phyloP scores from a whole-genome alignment of 768 basidiomycete species.

The Lactarius deliciosus region DNA sequence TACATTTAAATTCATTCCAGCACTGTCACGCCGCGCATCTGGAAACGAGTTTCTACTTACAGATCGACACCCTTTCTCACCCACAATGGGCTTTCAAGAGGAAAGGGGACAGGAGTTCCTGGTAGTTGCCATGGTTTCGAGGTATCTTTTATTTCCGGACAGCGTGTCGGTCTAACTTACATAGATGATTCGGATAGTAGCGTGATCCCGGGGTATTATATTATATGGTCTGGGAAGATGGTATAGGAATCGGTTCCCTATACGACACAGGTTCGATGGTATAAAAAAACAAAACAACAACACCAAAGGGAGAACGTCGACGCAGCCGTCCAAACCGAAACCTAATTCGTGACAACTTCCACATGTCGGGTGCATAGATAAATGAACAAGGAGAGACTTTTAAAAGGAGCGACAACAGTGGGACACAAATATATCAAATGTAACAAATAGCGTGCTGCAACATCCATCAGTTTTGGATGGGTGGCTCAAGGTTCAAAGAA shows the following conservation, averaged over 20 bases:
- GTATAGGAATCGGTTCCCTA: neutral
- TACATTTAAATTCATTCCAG: conserved; percentile 28
- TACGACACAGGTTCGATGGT: conserved; percentile 4
- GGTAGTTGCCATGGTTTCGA: conserved; percentile 15
- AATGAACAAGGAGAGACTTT: neutral
- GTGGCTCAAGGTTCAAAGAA: conserved; percentile 11
- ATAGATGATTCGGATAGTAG: neutral
- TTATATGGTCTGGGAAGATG: neutral
- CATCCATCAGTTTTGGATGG: neutral
- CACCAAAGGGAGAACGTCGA: conserved; percentile 3
- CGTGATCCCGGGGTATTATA: conserved; percentile 7
- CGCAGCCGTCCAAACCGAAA: conserved; percentile 17
- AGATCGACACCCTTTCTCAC: neutral
- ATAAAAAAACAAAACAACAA: conserved; percentile 10
- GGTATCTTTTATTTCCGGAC: neutral
- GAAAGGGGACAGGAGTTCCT: conserved; percentile 33
- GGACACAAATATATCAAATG: neutral
- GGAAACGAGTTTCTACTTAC: conserved; percentile 27
- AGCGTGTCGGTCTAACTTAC: neutral
- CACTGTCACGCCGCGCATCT: conserved; percentile 28
- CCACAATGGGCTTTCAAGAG: conserved; percentile 26
- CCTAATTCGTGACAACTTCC: conserved; percentile 15
- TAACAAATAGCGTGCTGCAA: neutral
- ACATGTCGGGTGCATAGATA: conserved; percentile 2
- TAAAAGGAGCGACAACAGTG: neutral